These are phyloP conservation scores for Ophiocordyceps sinensis DNA, from an alignment of 2,329 filamentous ascomycete genomes.

Conservation along the genomic window DNA sequence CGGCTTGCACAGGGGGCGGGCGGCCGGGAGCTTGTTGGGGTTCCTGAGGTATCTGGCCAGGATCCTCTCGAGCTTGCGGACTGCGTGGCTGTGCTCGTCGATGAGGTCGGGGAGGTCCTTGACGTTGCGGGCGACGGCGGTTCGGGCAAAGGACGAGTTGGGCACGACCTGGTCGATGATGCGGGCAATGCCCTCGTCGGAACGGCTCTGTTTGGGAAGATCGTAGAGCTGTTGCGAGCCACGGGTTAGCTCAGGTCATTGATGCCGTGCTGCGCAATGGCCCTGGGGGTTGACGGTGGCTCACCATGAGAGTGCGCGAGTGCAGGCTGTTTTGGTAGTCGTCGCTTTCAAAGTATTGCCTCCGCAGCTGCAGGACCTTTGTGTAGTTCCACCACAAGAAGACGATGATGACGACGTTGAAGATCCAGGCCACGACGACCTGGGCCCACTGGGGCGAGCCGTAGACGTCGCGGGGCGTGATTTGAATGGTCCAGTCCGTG, in stretches of 20 bases:
- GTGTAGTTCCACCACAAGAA: slow-evolving; percentile 89
- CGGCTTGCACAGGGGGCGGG: slow-evolving; percentile 64
- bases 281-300: slow-evolving; percentile 4
- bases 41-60: slow-evolving; percentile 85
- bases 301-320: slow-evolving; percentile 53
- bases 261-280: no score
- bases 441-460: slow-evolving; percentile 42
- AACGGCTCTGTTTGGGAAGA: slow-evolving; percentile 60
- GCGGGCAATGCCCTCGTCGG: slow-evolving; percentile 75
- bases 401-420: slow-evolving; percentile 59
- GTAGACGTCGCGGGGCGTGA: slow-evolving; percentile 44
- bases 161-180: slow-evolving; percentile 71
- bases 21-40: slow-evolving; percentile 62
- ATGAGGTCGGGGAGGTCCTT: slow-evolving; percentile 80
- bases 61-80: slow-evolving; percentile 68
- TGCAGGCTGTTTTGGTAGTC: slow-evolving; percentile 86
- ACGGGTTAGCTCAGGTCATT: neutral
- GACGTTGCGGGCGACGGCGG: slow-evolving; percentile 79
- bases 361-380: slow-evolving; percentile 54
- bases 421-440: slow-evolving; percentile 45
- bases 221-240: slow-evolving; percentile 52
- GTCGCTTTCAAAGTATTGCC: slow-evolving; percentile 67
- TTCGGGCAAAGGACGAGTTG: slow-evolving; percentile 63
- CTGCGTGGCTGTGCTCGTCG: slow-evolving; percentile 64
- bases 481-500: slow-evolving; percentile 35